Evolutionary conservation across 306 rosid genomes (phyloP).

Genomic region (Canavalia ensiformis): DNA sequence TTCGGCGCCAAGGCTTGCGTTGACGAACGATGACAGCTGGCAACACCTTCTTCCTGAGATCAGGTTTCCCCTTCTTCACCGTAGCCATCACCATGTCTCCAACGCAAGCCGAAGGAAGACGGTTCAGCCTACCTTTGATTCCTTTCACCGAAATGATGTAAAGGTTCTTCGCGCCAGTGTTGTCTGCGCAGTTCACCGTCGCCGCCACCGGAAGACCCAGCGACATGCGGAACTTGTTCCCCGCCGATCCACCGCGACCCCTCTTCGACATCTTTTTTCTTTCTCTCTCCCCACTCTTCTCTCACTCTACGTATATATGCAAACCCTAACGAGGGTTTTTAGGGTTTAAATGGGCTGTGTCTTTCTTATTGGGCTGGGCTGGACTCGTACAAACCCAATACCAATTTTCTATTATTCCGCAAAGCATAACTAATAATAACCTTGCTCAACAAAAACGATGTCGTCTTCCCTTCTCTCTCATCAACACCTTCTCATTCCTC

Average conservation of each 20-base stretch:
- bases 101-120: constrained; percentile 91
- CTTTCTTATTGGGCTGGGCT: background rate
- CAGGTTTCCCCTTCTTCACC: constrained; percentile 92
- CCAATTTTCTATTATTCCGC: background rate
- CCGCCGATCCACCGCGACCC: constrained; percentile 89
- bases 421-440: background rate
- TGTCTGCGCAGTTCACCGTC: constrained; percentile 92
- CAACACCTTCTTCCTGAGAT: constrained; percentile 90
- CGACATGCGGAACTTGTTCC: constrained; percentile 94
- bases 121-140: constrained; percentile 85
- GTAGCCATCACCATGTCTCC: constrained; percentile 99
- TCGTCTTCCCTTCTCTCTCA: constrained; percentile 30
- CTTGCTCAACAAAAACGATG: constrained; percentile 17
- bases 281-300: background rate
- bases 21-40: constrained; percentile 95
- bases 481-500: constrained; percentile 37
- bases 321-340: background rate
- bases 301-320: background rate
- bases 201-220: constrained; percentile 98
- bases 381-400: background rate
- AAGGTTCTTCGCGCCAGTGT: constrained; percentile 92
- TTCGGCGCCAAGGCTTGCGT: constrained; percentile 93
- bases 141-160: constrained; percentile 94
- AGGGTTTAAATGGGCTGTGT: constrained; percentile 22
- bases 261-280: constrained; percentile 33